Evolutionary conservation across 106 monocot species (phyloP).

Genomic region (Dendrobium catenatum): DNA sequence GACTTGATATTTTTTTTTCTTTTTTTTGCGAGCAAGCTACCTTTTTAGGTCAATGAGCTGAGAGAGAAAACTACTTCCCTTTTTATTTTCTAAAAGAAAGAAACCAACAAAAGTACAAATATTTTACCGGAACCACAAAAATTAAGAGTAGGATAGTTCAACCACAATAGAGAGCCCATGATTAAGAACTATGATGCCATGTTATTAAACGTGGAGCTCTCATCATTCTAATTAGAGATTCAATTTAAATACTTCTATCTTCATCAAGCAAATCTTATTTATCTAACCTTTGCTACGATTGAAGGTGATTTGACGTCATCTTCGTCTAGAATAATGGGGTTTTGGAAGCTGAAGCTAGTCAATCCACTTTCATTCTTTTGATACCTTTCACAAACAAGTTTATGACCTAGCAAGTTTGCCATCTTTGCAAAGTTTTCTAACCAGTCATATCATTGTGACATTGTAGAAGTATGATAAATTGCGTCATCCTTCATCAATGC

Average conservation of each 20-base stretch:
- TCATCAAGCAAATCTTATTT: background rate
- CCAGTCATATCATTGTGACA: too few species aligned
- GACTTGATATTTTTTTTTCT: background rate
- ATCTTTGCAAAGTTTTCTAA: too few species aligned
- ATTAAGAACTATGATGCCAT: background rate
- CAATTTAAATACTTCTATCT: background rate
- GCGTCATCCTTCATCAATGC: too few species aligned
- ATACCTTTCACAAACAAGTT: background rate
- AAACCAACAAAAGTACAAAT: background rate
- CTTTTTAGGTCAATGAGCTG: background rate
- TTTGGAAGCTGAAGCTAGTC: background rate
- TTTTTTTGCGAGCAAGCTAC: background rate
- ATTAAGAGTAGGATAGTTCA: background rate
- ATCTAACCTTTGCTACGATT: background rate
- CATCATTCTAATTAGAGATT: slow-evolving; percentile 1
- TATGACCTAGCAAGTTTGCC: background rate
- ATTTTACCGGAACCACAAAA: background rate
- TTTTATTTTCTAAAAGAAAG: background rate
- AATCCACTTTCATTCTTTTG: background rate
- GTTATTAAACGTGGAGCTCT: background rate
- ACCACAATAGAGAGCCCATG: background rate
- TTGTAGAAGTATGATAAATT: too few species aligned
- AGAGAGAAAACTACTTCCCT: background rate
- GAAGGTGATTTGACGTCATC: background rate
- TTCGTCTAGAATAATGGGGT: background rate